Base-by-base conservation (phyloP, 2,329 filamentous ascomycete species). In the Didymella pinodella region DNA sequence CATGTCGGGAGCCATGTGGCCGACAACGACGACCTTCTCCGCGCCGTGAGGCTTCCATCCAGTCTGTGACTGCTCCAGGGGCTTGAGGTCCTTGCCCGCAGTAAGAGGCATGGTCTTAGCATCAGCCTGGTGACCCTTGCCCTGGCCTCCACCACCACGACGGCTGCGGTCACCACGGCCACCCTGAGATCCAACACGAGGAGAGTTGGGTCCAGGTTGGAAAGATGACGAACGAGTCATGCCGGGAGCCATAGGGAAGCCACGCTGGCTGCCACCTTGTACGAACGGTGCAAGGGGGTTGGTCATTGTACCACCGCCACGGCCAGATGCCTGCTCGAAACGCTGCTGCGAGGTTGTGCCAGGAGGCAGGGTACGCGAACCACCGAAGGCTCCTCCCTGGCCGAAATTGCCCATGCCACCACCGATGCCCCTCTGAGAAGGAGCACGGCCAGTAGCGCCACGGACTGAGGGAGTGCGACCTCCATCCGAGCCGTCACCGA, bases 71-170 rank as follows among this genome's bases (percentile, higher is more conserved):
- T 88, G 79, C 59, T 86, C 82, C 49, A 98, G 90, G 49, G 90
- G 88, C 81, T 94, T 92, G 65, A 99, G 80, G 1, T 96, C 91
- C 81, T 87, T 83, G 67, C 90, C 89, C 59, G 88, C 88, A 59
- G 94, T 97, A 65, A 98, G 87, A 74, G 95, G 94, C 93, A 98
- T 97, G 65, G 86, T 88, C 84, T 92, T 93, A 75, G 90, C 89
- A 73, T 86, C 58, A 12, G 48, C 36, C n/a, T 59, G 87, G 32
- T 86, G 86, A 51, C 93, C 90, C 52, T 76, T 84, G 31, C 31
- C 31, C 36, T 75, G 49, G 58, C 80, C 80, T 8, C 61, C 74
- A 14, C 61, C 74, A 59, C 81, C 80, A 59, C 84, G 81, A 71
- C 88, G 90, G 71, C 81, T 81, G 81, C 90, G 91, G 61, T 85